Percentiles rank a stretch among this genome's conserved stretches.
phyloP scores from a whole-genome alignment of 2,329 filamentous ascomycete genomes.

The Cladophialophora exuberans region DNA sequence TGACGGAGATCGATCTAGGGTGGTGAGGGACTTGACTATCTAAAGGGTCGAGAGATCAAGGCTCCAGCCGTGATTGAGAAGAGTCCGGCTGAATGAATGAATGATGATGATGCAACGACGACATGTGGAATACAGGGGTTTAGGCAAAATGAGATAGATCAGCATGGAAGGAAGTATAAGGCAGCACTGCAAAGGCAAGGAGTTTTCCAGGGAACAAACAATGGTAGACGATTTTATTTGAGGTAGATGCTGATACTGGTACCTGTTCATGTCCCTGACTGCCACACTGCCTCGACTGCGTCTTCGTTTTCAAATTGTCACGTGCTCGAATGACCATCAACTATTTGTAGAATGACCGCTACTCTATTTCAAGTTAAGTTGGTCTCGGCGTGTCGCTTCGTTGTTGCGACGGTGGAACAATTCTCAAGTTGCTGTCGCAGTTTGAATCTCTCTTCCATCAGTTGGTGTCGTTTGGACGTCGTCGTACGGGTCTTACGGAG shows the following conservation, averaged over 20 bases:
- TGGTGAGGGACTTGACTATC: constrained; percentile 66
- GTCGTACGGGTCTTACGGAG: constrained; percentile 29
- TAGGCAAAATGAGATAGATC: constrained; percentile 2
- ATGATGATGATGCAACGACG: not conserved
- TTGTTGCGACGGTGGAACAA: constrained; percentile 11
- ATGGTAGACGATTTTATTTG: no score
- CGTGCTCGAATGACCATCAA: not conserved
- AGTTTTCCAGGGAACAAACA: no score
- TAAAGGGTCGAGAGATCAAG: constrained; percentile 62
- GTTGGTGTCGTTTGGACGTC: constrained; percentile 28
- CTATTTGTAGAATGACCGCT: not conserved
- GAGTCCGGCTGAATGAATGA: constrained; percentile 41
- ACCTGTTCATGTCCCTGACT: no score
- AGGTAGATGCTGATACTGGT: no score
- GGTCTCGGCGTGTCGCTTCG: constrained; percentile 10
- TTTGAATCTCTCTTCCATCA: constrained; percentile 20
- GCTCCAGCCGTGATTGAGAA: constrained; percentile 67
- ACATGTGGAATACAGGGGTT: not conserved
- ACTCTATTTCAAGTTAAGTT: not conserved
- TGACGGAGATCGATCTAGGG: constrained; percentile 44
- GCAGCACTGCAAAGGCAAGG: not conserved
- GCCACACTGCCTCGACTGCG: no score
- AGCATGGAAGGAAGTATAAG: not conserved
- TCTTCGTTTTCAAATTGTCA: not conserved
- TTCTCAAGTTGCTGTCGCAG: constrained; percentile 12